Conservation (phyloP, 2,329 filamentous ascomycete genomes). For the Talaromyces piceae region DNA sequence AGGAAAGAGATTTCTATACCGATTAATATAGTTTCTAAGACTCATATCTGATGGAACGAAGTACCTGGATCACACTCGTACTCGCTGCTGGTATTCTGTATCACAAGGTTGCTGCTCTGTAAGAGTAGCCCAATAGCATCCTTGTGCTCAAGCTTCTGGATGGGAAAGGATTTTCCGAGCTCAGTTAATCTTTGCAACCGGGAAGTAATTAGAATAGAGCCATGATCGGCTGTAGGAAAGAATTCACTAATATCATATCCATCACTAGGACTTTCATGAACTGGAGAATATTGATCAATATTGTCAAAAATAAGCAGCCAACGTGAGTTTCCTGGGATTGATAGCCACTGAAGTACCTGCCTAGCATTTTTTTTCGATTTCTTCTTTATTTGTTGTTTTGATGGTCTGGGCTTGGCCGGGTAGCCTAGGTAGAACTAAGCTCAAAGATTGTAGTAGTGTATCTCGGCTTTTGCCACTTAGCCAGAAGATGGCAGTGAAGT, state of each 20-base stretch:
- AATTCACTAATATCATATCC: background rate
- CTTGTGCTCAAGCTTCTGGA: slow-evolving; percentile 24
- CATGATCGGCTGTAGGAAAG: slow-evolving; percentile 17
- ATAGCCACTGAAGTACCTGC: background rate
- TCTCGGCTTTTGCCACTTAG: slow-evolving; percentile 17
- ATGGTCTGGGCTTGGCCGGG: slow-evolving; percentile 5
- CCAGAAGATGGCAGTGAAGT: slow-evolving; percentile 22
- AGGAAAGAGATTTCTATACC: slow-evolving; percentile 21
- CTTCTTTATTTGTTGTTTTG: background rate
- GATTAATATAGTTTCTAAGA: slow-evolving; percentile 2
- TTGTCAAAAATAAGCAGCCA: slow-evolving; percentile 3
- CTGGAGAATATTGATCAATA: slow-evolving; percentile 1
- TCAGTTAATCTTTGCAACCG: slow-evolving; percentile 24
- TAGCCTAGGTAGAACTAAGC: slow-evolving; percentile 12
- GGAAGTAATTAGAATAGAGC: slow-evolving; percentile 38
- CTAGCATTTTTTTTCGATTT: background rate
- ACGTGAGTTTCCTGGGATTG: background rate
- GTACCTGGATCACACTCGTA: background rate
- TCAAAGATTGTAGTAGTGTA: slow-evolving; percentile 17
- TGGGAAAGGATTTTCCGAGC: slow-evolving; percentile 24
- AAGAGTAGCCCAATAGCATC: background rate
- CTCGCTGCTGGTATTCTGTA: background rate
- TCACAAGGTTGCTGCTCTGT: background rate
- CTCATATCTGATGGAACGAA: background rate
- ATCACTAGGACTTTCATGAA: background rate